These are phyloP conservation scores for Pyrenopolyporus hunteri DNA, from an alignment of 495 filamentous ascomycete species.

Conservation along the genomic window DNA sequence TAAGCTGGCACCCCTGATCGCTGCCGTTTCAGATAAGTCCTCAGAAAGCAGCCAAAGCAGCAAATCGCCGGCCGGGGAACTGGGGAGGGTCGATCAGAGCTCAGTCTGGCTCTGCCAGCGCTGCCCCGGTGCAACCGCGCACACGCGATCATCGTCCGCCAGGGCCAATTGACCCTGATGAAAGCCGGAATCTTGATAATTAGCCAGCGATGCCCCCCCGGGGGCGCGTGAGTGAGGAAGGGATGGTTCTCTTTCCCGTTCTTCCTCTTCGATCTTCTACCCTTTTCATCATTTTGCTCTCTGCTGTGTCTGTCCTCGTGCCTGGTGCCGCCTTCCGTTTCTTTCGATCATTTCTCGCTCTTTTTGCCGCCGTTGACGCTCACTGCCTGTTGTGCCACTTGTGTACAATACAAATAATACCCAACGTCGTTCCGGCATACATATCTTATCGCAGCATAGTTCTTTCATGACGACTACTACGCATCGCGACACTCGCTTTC, in stretches of 20 bases:
- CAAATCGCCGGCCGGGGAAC: slow-evolving; percentile 26
- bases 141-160: slow-evolving; percentile 18
- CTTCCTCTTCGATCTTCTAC: slow-evolving; percentile 22
- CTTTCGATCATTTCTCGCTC: slow-evolving; percentile 20
- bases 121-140: too few species aligned
- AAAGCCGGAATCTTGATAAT: slow-evolving; percentile 27
- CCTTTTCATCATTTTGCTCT: slow-evolving; percentile 15
- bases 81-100: too few species aligned
- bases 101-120: not conserved
- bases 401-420: slow-evolving; percentile 29
- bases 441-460: slow-evolving; percentile 3
- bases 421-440: slow-evolving; percentile 3
- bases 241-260: slow-evolving; percentile 25
- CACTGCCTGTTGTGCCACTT: slow-evolving; percentile 33
- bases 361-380: slow-evolving; percentile 24
- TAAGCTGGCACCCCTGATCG: slow-evolving; percentile 24
- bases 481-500: slow-evolving; percentile 40
- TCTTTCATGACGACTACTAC: slow-evolving; percentile 35
- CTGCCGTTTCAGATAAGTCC: slow-evolving; percentile 40
- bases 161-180: slow-evolving; percentile 21
- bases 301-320: slow-evolving; percentile 26
- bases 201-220: slow-evolving; percentile 24
- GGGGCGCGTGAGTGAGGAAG: slow-evolving; percentile 26
- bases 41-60: slow-evolving; percentile 9
- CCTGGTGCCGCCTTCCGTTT: slow-evolving; percentile 36